Conservation (phyloP, 2,329 filamentous ascomycete species). For the Neocucurbitaria cava region DNA sequence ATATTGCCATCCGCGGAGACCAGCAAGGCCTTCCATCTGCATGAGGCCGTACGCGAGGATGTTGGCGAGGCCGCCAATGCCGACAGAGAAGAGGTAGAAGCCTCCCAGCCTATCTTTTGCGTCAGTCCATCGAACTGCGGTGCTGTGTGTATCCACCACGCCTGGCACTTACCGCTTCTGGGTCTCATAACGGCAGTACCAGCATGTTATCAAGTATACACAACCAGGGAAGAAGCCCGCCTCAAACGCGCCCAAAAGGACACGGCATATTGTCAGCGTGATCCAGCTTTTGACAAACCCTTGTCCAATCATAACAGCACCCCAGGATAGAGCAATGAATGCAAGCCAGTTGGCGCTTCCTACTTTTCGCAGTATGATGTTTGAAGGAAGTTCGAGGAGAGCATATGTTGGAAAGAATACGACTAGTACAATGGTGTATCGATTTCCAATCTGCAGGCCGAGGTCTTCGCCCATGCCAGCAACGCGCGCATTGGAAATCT, state of each 20-base stretch:
- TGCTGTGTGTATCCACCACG: not conserved
- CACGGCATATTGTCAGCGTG: conserved; percentile 26
- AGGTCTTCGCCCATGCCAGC: conserved; percentile 38
- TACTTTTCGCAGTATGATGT: conserved; percentile 32
- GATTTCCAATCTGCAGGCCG: conserved; percentile 23
- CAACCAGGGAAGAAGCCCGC: conserved; percentile 38
- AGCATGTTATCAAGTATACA: conserved; percentile 38
- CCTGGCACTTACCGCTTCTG: conserved; percentile 26
- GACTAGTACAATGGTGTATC: conserved; percentile 34
- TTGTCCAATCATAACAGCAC: conserved; percentile 34
- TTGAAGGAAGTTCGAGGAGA: conserved; percentile 30
- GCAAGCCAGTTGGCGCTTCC: conserved; percentile 38
- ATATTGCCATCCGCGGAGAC: conserved; percentile 37
- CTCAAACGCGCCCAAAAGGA: conserved; percentile 33
- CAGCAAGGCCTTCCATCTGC: conserved; percentile 34
- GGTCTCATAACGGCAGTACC: conserved; percentile 33
- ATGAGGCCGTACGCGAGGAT: conserved; percentile 38
- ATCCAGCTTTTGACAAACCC: conserved; percentile 35
- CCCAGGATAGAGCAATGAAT: conserved; percentile 34
- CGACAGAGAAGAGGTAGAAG: conserved; percentile 36
- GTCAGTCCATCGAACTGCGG: not conserved
- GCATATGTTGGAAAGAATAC: conserved; percentile 39
- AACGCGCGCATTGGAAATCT: conserved; percentile 35
- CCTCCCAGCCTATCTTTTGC: conserved; percentile 18
- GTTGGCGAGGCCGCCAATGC: conserved; percentile 33